A percentile compares a stretch with the other conserved stretches of the same genome.
phyloP scores from a whole-genome alignment of 345 rosid genomes.

The Gossypium rotundifolium region DNA sequence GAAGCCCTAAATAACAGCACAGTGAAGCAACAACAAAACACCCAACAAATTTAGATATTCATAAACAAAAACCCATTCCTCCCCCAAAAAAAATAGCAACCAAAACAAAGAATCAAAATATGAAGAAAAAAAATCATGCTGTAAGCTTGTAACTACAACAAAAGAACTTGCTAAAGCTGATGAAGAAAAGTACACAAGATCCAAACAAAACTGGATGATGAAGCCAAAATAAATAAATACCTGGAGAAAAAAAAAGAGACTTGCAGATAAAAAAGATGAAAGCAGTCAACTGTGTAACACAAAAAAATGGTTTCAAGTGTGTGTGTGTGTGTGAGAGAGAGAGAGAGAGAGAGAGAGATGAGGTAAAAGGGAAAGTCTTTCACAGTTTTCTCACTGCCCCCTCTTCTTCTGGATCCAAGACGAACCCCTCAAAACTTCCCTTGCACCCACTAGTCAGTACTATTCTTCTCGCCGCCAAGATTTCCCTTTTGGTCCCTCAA shows the following conservation, averaged over 20 bases:
- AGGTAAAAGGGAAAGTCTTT: not conserved
- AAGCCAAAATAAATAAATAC: not conserved
- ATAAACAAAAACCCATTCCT: not conserved
- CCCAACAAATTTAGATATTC: not conserved
- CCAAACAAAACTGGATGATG: not conserved
- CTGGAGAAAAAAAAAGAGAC: slow-evolving; percentile 1
- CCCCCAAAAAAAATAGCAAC: not conserved
- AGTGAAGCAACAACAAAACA: not conserved
- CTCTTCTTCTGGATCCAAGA: not conserved
- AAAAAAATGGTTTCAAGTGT: not conserved
- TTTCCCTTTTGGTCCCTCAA: not conserved
- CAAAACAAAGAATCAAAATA: not conserved
- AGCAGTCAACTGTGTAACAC: not conserved
- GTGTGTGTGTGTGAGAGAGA: not conserved
- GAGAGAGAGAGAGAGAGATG: not conserved
- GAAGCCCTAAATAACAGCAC: not conserved
- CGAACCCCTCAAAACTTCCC: not conserved
- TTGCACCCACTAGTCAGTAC: not conserved
- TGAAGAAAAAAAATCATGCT: not conserved
- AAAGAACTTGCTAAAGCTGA: not conserved
- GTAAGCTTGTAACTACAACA: not conserved
- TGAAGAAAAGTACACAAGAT: not conserved
- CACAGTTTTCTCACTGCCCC: not conserved
- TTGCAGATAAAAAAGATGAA: not conserved
- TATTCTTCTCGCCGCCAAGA: not conserved